Percentiles rank a stretch among this genome's conserved stretches.
Conservation (phyloP, 202 grass and related monocot species). For the Thinopyrum obtusiflorum region DNA sequence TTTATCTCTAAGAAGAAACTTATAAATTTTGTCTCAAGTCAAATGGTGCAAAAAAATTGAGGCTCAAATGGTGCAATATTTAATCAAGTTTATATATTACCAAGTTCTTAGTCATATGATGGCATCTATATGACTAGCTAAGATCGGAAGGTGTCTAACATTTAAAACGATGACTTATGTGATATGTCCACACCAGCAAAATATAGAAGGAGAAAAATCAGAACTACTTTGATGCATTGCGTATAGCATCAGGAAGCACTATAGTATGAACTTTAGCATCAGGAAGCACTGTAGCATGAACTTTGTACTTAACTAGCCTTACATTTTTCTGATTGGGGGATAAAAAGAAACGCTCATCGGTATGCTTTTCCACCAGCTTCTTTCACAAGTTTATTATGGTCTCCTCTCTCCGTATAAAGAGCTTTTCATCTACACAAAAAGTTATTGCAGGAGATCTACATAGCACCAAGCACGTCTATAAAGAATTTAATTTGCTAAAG, state of each 20-base stretch:
- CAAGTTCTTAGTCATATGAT: too few relatives aligned
- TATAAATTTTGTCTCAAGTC: too few relatives aligned
- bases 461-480: background rate
- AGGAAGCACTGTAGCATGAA: background rate
- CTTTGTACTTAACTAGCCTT: background rate
- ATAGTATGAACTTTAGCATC: background rate
- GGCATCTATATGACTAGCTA: background rate
- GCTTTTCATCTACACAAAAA: constrained; percentile 1
- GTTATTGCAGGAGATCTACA: constrained; percentile 12
- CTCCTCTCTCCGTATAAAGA: constrained; percentile 1
- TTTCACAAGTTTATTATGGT: constrained; percentile 24
- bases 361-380: constrained; percentile 26
- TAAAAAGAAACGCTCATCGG: constrained; percentile 8
- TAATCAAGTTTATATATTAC: too few relatives aligned
- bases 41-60: too few relatives aligned
- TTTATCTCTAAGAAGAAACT: too few relatives aligned
- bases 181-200: background rate
- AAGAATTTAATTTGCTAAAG: background rate
- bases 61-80: too few relatives aligned
- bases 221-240: background rate
- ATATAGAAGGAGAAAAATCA: background rate
- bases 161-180: constrained; percentile 17
- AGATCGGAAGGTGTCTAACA: background rate
- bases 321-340: constrained; percentile 2
- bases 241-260: background rate